These are phyloP conservation scores for Venturiaceae sp. DNA, from an alignment of 2,329 filamentous ascomycete species.

Conservation along the genomic window DNA sequence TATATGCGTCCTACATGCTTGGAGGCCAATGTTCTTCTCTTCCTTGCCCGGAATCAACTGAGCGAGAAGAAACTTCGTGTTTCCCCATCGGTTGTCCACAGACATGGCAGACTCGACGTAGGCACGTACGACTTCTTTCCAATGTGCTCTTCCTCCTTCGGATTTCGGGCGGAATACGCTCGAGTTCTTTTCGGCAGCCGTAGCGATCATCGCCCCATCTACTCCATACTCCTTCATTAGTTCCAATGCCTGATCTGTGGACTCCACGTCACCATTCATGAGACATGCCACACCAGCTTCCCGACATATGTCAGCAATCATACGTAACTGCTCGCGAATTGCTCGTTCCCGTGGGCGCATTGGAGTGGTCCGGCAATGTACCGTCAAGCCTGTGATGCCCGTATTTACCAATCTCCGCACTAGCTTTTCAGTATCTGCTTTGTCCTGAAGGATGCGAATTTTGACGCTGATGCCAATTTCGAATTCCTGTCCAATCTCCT, in stretches of 20 bases:
- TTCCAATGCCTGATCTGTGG: constrained; percentile 58
- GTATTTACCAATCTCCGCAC: constrained; percentile 73
- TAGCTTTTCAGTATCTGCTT: constrained; percentile 64
- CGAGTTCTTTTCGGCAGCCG: constrained; percentile 80
- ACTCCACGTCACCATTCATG: constrained; percentile 88
- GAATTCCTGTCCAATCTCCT: constrained; percentile 64
- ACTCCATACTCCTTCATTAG: constrained; percentile 73
- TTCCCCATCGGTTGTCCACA: constrained; percentile 77
- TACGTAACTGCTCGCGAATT: constrained; percentile 73
- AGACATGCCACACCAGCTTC: constrained; percentile 83
- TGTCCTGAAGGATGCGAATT: constrained; percentile 75
- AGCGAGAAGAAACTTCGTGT: constrained; percentile 83
- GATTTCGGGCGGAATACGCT: constrained; percentile 68
- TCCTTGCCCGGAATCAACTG: constrained; percentile 80
- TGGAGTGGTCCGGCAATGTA: constrained; percentile 91
- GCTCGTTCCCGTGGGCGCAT: constrained; percentile 89
- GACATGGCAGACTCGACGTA: constrained; percentile 67
- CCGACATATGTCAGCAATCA: constrained; percentile 72
- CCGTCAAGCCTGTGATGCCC: constrained; percentile 82
- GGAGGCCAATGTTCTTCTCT: constrained; percentile 51
- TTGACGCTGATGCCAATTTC: constrained; percentile 95
- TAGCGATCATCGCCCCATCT: constrained; percentile 96
- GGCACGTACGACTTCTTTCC: constrained; percentile 66
- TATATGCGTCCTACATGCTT: constrained; percentile 58
- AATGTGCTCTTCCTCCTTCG: constrained; percentile 61